Evolutionary conservation across 2,329 filamentous ascomycete genomes (phyloP).

Genomic region (Alternaria tenuissima): DNA sequence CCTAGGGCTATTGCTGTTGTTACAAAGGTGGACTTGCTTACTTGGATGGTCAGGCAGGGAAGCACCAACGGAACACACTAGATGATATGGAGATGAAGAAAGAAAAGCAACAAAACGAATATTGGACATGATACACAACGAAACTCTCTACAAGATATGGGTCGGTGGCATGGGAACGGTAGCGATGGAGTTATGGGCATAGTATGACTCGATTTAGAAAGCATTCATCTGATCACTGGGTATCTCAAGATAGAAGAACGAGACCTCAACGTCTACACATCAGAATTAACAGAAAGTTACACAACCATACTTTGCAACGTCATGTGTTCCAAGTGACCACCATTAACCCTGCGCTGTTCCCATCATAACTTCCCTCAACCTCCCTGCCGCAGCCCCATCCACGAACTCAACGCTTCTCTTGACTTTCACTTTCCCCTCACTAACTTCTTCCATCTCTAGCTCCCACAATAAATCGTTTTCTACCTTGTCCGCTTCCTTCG

Average conservation of each 20-base stretch:
- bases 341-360: not conserved
- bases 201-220: not conserved
- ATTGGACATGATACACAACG: not conserved
- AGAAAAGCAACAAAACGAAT: not conserved
- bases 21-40: constrained; percentile 94
- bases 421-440: constrained; percentile 24
- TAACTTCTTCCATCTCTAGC: constrained; percentile 34
- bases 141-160: not conserved
- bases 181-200: constrained; percentile 4
- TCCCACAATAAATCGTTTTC: constrained; percentile 48
- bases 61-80: constrained; percentile 15
- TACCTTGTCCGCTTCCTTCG: constrained; percentile 15
- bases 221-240: constrained; percentile 1
- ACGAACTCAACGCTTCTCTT: constrained; percentile 42
- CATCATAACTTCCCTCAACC: constrained; percentile 28
- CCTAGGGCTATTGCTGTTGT: constrained; percentile 87
- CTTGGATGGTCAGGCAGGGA: constrained; percentile 75
- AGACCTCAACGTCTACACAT: constrained; percentile 17
- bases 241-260: not conserved
- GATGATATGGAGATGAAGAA: not conserved
- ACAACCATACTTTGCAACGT: not conserved
- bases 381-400: constrained; percentile 35
- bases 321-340: not conserved
- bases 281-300: not conserved
- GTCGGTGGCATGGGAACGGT: not conserved